Evolutionary conservation across 1,139 yeast species (phyloP).

Genomic region (Yamadazyma dushanensis): DNA sequence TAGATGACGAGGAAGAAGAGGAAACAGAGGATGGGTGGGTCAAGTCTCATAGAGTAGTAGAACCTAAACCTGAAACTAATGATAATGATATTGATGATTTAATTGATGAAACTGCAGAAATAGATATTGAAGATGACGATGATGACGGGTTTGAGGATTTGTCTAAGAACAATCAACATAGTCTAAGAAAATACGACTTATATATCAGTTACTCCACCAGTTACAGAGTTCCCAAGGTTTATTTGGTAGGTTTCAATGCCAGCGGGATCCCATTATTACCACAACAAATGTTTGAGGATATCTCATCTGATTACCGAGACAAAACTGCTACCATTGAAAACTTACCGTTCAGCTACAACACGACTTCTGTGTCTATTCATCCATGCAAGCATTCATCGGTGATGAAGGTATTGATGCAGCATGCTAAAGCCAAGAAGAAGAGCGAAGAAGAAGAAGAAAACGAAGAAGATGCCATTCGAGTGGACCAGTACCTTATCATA

Average conservation of each 20-base stretch:
- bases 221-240: slow-evolving; percentile 93
- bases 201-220: slow-evolving; percentile 93
- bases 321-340: slow-evolving; percentile 96
- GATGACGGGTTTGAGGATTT: slow-evolving; percentile 38
- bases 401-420: slow-evolving; percentile 83
- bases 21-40: slow-evolving; percentile 64
- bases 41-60: slow-evolving; percentile 20
- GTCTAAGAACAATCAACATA: slow-evolving; percentile 28
- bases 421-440: slow-evolving; percentile 29
- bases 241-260: slow-evolving; percentile 80
- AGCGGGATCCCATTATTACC: slow-evolving; percentile 88
- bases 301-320: slow-evolving; percentile 85
- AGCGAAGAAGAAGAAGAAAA: slow-evolving; percentile 21
- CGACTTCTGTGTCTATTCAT: slow-evolving; percentile 88
- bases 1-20: slow-evolving; percentile 35
- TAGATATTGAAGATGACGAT: slow-evolving; percentile 29
- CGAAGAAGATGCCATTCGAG: slow-evolving; percentile 59
- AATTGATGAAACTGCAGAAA: slow-evolving; percentile 37
- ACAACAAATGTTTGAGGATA: slow-evolving; percentile 90
- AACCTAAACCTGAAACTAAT: slow-evolving; percentile 9
- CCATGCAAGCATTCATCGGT: slow-evolving; percentile 96
- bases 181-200: slow-evolving; percentile 75
- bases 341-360: slow-evolving; percentile 77
- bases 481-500: slow-evolving; percentile 85
- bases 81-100: slow-evolving; percentile 40